Evolutionary conservation across 805 yeast species (phyloP), one percentile per base, ranked within the genome.

Genomic region (Yamadazyma tumulicola): DNA sequence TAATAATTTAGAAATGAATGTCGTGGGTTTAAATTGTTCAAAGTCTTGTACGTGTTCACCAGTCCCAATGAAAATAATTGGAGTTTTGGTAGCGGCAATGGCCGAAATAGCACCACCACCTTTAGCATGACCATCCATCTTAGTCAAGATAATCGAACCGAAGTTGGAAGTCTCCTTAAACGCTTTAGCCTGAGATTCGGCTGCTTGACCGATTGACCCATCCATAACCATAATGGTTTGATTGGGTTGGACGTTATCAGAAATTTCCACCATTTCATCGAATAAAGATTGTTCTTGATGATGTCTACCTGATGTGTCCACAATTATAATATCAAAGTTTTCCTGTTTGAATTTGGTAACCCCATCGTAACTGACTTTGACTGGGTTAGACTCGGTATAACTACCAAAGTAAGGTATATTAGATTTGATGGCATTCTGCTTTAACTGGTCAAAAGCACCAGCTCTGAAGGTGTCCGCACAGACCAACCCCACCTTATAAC

Each of bases 41-140:
- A 91, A 74, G 57, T 91, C 97, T 37, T 83, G 85, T 23, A 89
- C 84, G 54, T 93, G 98, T 60, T 91, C 98, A 55, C 98, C 98
- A 3, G 97, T 91, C 75, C 98, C 98, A 40, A 91, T 93, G 54
- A 91, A 91, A 6, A 85, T 85, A 47, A 91, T 83, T 6, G 98
- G 98, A 0, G 97, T 93, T 36, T 85, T 74, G 2, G 97, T 91
- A 2, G 96, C 93, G 2, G 98, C 98, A 35, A 91, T 97, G 0
- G 98, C 98, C 25, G 96, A 87, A 35, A 91, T 89, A 19, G 98
- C 98, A 70, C 98, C 98, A 65, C 98, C 98, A 59, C 98, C 98
- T 64, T 85, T 91, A 24, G 97, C 98, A 53, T 93, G 97, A 34
- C 97, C 97, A 62, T 91, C 98, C 94, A 91, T 80, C 59, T 91